Base-by-base conservation (phyloP, 108 stramenopile genomes). In the Chaetoceros muelleri region DNA sequence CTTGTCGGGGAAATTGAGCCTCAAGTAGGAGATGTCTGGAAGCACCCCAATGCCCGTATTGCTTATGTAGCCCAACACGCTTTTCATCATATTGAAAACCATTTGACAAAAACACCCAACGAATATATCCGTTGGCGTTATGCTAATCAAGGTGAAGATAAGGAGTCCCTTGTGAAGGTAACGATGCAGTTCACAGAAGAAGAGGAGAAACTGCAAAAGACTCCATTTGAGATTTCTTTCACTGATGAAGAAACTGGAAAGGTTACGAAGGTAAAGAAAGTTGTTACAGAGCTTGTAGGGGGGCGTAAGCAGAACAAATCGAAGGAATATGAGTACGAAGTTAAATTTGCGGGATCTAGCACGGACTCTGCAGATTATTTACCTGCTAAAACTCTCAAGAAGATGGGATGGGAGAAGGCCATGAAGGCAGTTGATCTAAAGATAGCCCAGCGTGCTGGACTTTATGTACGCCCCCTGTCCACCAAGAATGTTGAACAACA, bases 111-210 rank as follows among this genome's bases (percentile, higher is more conserved):
- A 90, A 99, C 97, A 19, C 95, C 98, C 55, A 97, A 97, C 69
- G 97, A 99, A 75, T 99, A 99, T 95, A 98, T 99, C 70, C 90
- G 95, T 47, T 99, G 98, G 98, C 88, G 98, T 46, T 99, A 94
- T 71, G 94, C 98, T 66, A 94, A 98, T 76, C 86, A 88, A 60
- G 96, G 96, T 56, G 96, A 98, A 74, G 98, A 99, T 69, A 97
- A 97, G 89, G 98, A 99, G 73, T 80, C 80, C 61, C 75, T 98
- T 53, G 93, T 94, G 31, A 94, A 94, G 87, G 95, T 91, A 54
- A 86, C 94, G 56, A 89, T 99, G 93, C 84, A 95, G 76, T 90
- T 96, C 55, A 87, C 95, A 19, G 84, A 90, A 27, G 93, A 95
- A 55, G 97, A 99, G 72, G 57, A 84, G 51, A 78, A 73, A 29